phyloP scores from a whole-genome alignment of 2,329 filamentous ascomycete genomes.

The Ophiocordyceps unilateralis region DNA sequence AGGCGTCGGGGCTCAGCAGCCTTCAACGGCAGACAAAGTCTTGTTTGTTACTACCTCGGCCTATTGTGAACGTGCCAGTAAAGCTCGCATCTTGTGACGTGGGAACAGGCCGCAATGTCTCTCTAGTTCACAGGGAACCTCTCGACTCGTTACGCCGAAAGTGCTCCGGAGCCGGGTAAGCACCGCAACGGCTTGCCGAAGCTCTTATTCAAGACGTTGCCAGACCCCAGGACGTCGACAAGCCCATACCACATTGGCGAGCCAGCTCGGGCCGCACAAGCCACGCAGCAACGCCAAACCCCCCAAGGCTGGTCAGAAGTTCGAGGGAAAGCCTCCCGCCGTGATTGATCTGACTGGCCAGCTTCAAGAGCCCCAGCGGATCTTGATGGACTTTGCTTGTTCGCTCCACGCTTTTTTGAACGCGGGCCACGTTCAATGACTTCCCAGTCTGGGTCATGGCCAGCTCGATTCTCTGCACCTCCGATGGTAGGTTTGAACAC shows the following conservation, averaged over 20 bases:
- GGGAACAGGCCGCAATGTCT: too few relatives aligned
- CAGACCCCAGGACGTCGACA: background rate
- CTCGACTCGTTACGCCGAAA: too few relatives aligned
- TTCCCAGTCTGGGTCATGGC: background rate
- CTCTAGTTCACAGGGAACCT: too few relatives aligned
- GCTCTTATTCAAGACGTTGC: background rate
- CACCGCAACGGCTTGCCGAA: too few relatives aligned
- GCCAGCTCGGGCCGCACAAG: conserved; percentile 17
- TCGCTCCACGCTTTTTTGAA: background rate
- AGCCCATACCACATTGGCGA: conserved; percentile 1
- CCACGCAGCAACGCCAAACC: conserved; percentile 56
- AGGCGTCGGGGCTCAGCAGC: too few relatives aligned
- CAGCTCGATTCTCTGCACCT: background rate
- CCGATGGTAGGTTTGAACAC: background rate
- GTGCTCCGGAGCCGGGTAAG: too few relatives aligned
- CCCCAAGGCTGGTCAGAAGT: conserved; percentile 54
- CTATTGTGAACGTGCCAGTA: too few relatives aligned
- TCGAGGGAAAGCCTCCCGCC: conserved; percentile 54
- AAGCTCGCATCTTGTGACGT: too few relatives aligned
- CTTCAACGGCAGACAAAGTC: too few relatives aligned
- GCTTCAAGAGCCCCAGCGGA: conserved; percentile 59
- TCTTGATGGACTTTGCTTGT: conserved; percentile 37
- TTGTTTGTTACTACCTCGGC: too few relatives aligned
- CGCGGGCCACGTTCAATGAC: background rate
- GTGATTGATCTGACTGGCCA: conserved; percentile 47